Evolutionary conservation across 495 filamentous ascomycete species (phyloP).

Genomic region (Hypoxylon cercidicola): DNA sequence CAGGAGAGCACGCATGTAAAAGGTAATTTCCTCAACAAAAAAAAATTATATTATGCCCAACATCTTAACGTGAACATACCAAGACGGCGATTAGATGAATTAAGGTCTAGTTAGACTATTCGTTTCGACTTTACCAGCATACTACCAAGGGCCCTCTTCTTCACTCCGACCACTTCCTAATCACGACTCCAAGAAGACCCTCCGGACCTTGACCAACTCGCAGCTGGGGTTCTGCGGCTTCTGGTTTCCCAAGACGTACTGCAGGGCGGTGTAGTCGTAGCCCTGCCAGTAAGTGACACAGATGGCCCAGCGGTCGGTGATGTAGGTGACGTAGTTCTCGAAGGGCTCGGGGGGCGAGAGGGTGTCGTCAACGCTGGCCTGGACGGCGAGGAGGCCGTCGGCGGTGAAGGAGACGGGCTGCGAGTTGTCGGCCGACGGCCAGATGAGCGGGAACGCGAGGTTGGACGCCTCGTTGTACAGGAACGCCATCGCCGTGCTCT

Average conservation of each 20-base stretch:
- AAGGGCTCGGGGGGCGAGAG: constrained; percentile 31
- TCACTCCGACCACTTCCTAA: not conserved
- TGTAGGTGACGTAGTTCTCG: constrained; percentile 23
- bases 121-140: not conserved
- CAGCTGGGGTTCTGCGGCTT: constrained; percentile 39
- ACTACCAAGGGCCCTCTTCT: not conserved
- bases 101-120: not conserved
- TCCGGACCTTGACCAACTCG: constrained; percentile 30
- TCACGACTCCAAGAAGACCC: constrained; percentile 18
- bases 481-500: constrained; percentile 30
- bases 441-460: constrained; percentile 38
- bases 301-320: constrained; percentile 33
- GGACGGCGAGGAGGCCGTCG: constrained; percentile 21
- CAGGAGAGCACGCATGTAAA: too few relatives aligned
- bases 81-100: not conserved
- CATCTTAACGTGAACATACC: not conserved
- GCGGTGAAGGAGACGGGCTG: constrained; percentile 27
- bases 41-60: too few relatives aligned
- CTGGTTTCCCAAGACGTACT: constrained; percentile 28
- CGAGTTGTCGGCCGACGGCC: constrained; percentile 11
- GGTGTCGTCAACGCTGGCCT: constrained; percentile 26
- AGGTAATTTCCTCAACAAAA: too few relatives aligned
- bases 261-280: constrained; percentile 32
- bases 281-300: constrained; percentile 39
- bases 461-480: constrained; percentile 35